Evolutionary conservation across 345 rosid species (phyloP), one percentile per base, ranked within the genome.

Genomic region (Camelina sativa): DNA sequence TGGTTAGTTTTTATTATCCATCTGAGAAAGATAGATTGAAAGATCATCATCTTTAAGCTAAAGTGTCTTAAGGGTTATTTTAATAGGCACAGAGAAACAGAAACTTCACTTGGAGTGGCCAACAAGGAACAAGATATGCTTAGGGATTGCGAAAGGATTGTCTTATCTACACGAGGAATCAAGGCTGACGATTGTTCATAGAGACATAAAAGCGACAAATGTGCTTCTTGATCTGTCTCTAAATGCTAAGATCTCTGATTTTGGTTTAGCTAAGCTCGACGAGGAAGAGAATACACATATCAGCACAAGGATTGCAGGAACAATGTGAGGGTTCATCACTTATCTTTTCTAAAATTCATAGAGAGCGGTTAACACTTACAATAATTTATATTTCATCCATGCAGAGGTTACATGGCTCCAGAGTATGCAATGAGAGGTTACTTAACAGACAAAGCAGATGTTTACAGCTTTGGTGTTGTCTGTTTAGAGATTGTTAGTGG

Each of bases 401-500:
- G 22, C 74, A 89, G 98, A 84, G 98, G 98, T 40, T 94, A 91
- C 77, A 94, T 94, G 97, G 98, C 98, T 71, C 98, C 98, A 2
- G 98, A 93, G 80, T 91, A 93, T 76, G 98, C 98, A 62, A 91
- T 91, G 98, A 89, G 96, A 75, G 98, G 98, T 55, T 91, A 93
- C 85, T 83, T 93, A 87, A 93, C 98, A 2, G 97, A 91, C 75
- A 93, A 93, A 52, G 96, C 96, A 1, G 97, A 93, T 71, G 93
- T 93, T 4, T 93, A 93, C 72, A 93, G 98, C 77, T 93, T 91
- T 7, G 98, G 98, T 38, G 84, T 91, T 22, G 97, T 91, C 46
- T 79, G 80, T 20, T 71, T 93, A 58, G 98, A 93, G 84, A 85
- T 91, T 46, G 91, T 93, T 12, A 91, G 98, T 8, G 98, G 98